Evolutionary conservation across 257 asterid genomes (phyloP).

Genomic region (Agastache rugosa): DNA sequence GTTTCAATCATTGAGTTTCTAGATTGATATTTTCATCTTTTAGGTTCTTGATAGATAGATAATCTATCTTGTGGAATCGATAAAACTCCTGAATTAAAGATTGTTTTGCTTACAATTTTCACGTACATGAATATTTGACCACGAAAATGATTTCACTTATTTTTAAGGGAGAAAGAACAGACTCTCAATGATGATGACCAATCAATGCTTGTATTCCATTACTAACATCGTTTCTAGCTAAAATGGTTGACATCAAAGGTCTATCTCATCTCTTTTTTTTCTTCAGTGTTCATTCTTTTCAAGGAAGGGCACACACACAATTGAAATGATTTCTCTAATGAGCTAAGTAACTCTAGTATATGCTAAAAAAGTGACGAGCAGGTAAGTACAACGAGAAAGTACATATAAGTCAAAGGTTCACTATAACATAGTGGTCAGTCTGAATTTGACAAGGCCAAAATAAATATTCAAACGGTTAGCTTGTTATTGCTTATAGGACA

Average conservation of each 20-base stretch:
- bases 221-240: constrained; percentile 13
- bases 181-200: background rate
- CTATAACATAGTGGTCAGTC: background rate
- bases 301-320: background rate
- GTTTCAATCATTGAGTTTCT: background rate
- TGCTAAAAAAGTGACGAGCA: constrained; percentile 13
- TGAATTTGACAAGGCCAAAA: background rate
- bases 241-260: constrained; percentile 5
- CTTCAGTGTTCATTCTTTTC: background rate
- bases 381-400: constrained; percentile 6
- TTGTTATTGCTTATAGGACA: constrained; percentile 17
- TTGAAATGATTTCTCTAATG: background rate
- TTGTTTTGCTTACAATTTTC: background rate
- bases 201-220: constrained; percentile 24
- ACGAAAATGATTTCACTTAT: constrained; percentile 4
- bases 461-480: constrained; percentile 19
- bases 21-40: background rate
- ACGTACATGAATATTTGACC: constrained; percentile 14
- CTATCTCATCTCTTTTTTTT: constrained; percentile 18
- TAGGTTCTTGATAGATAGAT: background rate
- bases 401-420: constrained; percentile 17
- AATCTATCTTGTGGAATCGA: background rate
- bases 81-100: background rate
- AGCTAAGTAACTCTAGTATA: constrained; percentile 7
- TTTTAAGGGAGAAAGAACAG: background rate